Evolutionary conservation across 495 filamentous ascomycete genomes (phyloP), one percentile per base, ranked within the genome.

Genomic region (Hyphodiscus hymeniophilus): DNA sequence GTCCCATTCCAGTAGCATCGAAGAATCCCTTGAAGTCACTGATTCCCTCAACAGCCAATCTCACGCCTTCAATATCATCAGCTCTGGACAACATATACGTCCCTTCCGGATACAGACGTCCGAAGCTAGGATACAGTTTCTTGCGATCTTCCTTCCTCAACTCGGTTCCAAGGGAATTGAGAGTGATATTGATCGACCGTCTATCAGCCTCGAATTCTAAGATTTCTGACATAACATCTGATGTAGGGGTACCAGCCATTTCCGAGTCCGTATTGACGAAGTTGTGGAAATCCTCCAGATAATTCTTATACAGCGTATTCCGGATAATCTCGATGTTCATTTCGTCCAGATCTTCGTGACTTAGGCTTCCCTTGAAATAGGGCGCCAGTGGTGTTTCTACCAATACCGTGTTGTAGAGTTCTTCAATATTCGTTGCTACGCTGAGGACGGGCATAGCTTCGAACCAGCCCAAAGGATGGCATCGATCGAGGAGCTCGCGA

Each of bases 261-360:
- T 92, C 89, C 0, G 89, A 73, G 61, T 95, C 74, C 18, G 80
- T 84, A 67, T 84, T 91, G 63, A 95, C 82, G 59, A 94, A 97
- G 22, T 84, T 71, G 69, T 95, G 79, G 67, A 98, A 99, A 63
- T 97, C 92, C 63, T 99, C 92, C 20, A 99, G 75, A 66, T 99
- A 99, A 70, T 94, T 95, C 77, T 97, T 97, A 76, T 96, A 99
- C 36, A 99, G 74, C 10, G 94, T 99, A 67, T 99, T 97, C 42
- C 94, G 84, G 38, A 99, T 82, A 60, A 99, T 99, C 71, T 99
- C 92, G 60, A 99, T 99, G 69, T 99, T 99, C 62, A 97, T 72
- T 74, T 97, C 94, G 67, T 99, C 92, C 49, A 99, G 75, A 61
- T 99, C 92, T 63, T 94, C 88, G 63, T 94, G 89, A 64, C 82